Evolutionary conservation across 2,329 filamentous ascomycete genomes (phyloP), one percentile per base, ranked within the genome.

Genomic region (Polychaeton citri): DNA sequence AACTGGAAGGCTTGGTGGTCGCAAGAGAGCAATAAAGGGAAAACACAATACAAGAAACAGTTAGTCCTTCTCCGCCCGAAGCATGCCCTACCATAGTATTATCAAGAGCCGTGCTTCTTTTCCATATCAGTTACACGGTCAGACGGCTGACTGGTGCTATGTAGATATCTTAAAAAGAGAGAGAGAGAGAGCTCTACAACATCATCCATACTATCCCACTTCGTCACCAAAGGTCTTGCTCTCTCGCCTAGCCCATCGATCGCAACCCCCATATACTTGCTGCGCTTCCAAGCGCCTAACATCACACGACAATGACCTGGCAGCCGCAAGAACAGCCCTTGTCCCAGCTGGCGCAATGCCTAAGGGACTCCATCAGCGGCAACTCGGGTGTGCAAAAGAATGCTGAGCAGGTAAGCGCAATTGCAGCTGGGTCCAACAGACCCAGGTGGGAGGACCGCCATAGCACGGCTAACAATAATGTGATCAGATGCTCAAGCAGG

Each of bases 281-380:
- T 5, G 15, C 7, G 12, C 3, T 28, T 12, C 15, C 24, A 28
- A 28, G 24, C 24, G 24, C 24, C 7, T 7, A 15, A 30, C 20
- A 33, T 36, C 24, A 16, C 10, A 33, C 45, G 46, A 63, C 53
- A 58, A 95, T 94, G 87, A 75, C 79, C 62, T 98, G 90, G 90
- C 83, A 93, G 67, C 90, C 90, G 43, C 71, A 82, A 54, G 75
- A 80, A 53, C 83, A 87, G 69, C 85, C 81, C 59, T 70, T 98
- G 68, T 74, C 73, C 69, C 87, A 95, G 72, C 76, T 98, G 47
- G 81, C 85, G 48, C 74, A 79, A 54, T 95, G 79, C 63, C 74
- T 98, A 54, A 84, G 79, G 64, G 87, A 96, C 66, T 95, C 90
- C 31, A 70, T 96, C 52, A 92, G 84, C 58, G 81, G 80, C 48